Base-by-base conservation (phyloP, 148 eudicot genomes). In the Salicornia ramosissima region DNA sequence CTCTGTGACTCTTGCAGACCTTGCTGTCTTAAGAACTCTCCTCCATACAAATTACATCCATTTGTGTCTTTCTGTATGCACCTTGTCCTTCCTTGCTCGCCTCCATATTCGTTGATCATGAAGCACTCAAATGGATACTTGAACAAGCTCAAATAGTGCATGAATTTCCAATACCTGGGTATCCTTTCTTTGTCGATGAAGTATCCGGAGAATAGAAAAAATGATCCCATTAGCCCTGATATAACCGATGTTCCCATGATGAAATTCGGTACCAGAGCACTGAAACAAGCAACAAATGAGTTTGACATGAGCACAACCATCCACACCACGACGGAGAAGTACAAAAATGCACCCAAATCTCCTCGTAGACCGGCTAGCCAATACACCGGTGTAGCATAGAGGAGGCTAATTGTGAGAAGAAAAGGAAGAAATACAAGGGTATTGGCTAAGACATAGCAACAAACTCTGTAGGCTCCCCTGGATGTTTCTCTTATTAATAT, bases 91-190 rank as follows among this genome's bases (percentile, higher is more conserved):
- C 87, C 88, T 65, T 45, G 74, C 10, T 75, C 76, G 22, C 99
- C 97, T 67, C 97, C 99, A 55, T 91, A 94, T 72, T 94, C 96
- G 36, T 94, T 94, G 22, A 94, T 79, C 86, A 94, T 36, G 61
- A 94, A 86, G 76, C 99, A 86, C 86, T 94, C 99, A 58, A 91
- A 91, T 31, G 99, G 99, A 82, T 94, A 94, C 87, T 87, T 94
- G 66, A 94, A 94, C 55, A 94, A 62, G 70, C 99, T 94, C 82
- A 91, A 73, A 55, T 94, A 91, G 68, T 94, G 91, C 99, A 94
- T 94, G 63, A 94, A 94, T 10, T 83, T 80, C 99, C 99, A 94
- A 74, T 91, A 94, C 36, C 45, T 78, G 0, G 99, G 99, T 61
- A 94, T 91, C 29, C 78, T 86, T 16, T 87, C 88, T 57, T 80